These are phyloP conservation scores for Zopfia rhizophila DNA, from an alignment of 2,329 filamentous ascomycete genomes.

Conservation along the genomic window DNA sequence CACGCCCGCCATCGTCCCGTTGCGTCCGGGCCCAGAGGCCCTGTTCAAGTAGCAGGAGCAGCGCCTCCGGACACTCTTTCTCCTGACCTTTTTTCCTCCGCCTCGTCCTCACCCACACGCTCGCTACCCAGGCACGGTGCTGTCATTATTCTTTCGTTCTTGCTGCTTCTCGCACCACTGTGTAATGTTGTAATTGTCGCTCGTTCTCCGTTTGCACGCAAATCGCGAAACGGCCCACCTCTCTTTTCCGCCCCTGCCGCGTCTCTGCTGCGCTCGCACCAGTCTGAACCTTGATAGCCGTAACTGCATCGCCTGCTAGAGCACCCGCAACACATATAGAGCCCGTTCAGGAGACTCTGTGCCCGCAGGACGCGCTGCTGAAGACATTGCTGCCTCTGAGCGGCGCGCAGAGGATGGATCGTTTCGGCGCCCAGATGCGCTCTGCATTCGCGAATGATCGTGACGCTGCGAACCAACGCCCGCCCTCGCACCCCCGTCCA, in stretches of 20 bases:
- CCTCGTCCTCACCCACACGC: constrained; percentile 22
- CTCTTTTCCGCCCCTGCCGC: constrained; percentile 16
- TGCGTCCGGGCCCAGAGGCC: not conserved
- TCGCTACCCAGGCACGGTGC: constrained; percentile 14
- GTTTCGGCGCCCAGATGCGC: constrained; percentile 35
- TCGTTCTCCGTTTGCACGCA: constrained; percentile 15
- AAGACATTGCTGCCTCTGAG: constrained; percentile 29
- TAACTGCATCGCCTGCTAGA: not conserved
- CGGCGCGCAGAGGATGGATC: constrained; percentile 42
- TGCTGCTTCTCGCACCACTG: constrained; percentile 10
- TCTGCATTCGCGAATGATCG: constrained; percentile 20
- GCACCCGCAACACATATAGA: not conserved
- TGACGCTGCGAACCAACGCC: constrained; percentile 25
- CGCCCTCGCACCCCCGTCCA: constrained; percentile 24
- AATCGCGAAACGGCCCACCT: not conserved
- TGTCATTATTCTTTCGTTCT: constrained; percentile 6
- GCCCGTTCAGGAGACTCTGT: not conserved
- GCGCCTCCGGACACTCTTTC: constrained; percentile 16
- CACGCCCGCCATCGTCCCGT: constrained; percentile 13
- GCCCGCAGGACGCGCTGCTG: not conserved
- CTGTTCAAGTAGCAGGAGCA: constrained; percentile 11
- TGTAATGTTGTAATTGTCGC: constrained; percentile 20
- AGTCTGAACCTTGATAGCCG: too few species aligned
- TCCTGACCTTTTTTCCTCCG: constrained; percentile 19
- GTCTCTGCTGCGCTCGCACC: constrained; percentile 20